Evolutionary conservation across 805 yeast species (phyloP).

Genomic region (Suhomyces xylopsoci): DNA sequence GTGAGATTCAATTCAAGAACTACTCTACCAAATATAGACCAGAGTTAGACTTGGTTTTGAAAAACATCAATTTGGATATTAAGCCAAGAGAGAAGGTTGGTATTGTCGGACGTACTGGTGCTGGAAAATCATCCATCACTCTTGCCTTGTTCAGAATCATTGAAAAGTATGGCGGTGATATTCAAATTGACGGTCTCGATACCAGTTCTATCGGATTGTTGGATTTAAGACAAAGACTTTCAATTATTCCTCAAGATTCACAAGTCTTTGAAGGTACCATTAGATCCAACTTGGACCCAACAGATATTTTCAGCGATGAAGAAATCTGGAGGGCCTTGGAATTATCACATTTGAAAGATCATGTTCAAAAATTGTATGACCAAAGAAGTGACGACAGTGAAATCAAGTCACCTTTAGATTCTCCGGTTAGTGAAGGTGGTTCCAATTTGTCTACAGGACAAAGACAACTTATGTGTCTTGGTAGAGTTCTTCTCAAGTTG

Average conservation of each 20-base stretch:
- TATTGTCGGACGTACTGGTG: slow-evolving; percentile 47
- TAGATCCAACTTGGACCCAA: slow-evolving; percentile 42
- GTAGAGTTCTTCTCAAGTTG: slow-evolving; percentile 68
- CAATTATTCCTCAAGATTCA: slow-evolving; percentile 46
- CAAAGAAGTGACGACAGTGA: slow-evolving; percentile 25
- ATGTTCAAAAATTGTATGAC: slow-evolving; percentile 35
- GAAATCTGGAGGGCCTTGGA: slow-evolving; percentile 42
- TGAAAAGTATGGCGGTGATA: slow-evolving; percentile 36
- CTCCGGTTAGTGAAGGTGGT: slow-evolving; percentile 43
- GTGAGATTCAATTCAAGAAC: slow-evolving; percentile 34
- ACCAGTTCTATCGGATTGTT: slow-evolving; percentile 37
- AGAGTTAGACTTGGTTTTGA: slow-evolving; percentile 42
- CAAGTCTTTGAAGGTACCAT: slow-evolving; percentile 45
- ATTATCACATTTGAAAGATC: slow-evolving; percentile 41
- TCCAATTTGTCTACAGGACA: slow-evolving; percentile 52
- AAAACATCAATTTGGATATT: slow-evolving; percentile 33
- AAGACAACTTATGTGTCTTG: slow-evolving; percentile 66
- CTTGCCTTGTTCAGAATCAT: slow-evolving; percentile 44
- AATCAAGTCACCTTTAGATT: slow-evolving; percentile 29
- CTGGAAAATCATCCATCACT: slow-evolving; percentile 45
- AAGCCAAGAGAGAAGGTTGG: slow-evolving; percentile 42
- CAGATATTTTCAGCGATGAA: slow-evolving; percentile 32
- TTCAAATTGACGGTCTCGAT: slow-evolving; percentile 33
- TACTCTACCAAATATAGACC: slow-evolving; percentile 45
- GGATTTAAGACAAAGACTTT: slow-evolving; percentile 42